Evolutionary conservation across 1,139 yeast species (phyloP).

Genomic region (Lodderomyces oxycetoniae): DNA sequence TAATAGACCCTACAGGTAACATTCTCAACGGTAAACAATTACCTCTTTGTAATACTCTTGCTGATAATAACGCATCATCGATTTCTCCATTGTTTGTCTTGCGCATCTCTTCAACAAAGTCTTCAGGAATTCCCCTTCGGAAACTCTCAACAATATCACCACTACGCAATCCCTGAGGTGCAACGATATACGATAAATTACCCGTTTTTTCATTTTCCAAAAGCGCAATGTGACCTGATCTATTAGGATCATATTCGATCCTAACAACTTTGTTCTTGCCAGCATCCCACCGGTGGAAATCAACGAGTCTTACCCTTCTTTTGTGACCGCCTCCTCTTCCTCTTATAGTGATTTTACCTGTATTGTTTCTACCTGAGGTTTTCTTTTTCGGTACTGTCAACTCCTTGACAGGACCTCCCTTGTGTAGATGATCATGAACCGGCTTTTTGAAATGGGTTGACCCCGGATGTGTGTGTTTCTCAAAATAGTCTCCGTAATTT

Average conservation of each 20-base stretch:
- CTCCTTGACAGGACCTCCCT: conserved; percentile 74
- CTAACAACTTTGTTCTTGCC: conserved; percentile 81
- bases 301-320: conserved; percentile 79
- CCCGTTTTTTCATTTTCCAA: conserved; percentile 61
- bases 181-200: conserved; percentile 72
- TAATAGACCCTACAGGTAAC: conserved; percentile 90
- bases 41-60: conserved; percentile 87
- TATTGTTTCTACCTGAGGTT: conserved; percentile 84
- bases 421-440: conserved; percentile 78
- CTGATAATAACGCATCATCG: conserved; percentile 87
- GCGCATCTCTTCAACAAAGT: conserved; percentile 66
- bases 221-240: conserved; percentile 91
- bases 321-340: conserved; percentile 98
- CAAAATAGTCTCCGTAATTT: conserved; percentile 63
- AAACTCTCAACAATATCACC: conserved; percentile 91
- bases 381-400: conserved; percentile 72
- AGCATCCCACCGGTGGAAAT: conserved; percentile 58
- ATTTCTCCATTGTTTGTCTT: conserved; percentile 63
- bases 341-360: conserved; percentile 85
- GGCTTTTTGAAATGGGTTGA: conserved; percentile 88
- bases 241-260: conserved; percentile 93
- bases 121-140: conserved; percentile 80
- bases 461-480: conserved; percentile 71
- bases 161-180: conserved; percentile 87
- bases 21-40: conserved; percentile 87